Conservation (phyloP, 495 filamentous ascomycete species). For the Pseudoneurospora amorphoporcata region DNA sequence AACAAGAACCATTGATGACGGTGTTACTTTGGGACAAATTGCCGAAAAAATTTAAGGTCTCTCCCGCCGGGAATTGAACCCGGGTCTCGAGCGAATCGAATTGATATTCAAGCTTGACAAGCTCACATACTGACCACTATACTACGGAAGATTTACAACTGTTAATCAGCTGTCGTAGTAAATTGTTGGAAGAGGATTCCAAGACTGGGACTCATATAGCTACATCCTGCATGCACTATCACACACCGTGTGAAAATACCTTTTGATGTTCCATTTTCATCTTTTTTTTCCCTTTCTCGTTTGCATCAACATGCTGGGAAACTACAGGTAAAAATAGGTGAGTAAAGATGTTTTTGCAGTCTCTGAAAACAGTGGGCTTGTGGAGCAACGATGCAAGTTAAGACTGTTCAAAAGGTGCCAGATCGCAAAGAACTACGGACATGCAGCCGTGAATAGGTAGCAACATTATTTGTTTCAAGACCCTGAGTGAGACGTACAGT, state of each 20-base stretch:
- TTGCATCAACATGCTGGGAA: background rate
- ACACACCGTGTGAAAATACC: too few species aligned
- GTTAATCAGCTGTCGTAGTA: background rate
- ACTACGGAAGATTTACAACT: background rate
- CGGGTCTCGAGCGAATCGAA: background rate
- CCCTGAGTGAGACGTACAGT: too few species aligned
- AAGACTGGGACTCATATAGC: background rate
- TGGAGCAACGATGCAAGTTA: background rate
- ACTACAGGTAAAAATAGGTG: background rate
- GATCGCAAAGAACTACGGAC: too few species aligned
- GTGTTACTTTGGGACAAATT: too few species aligned
- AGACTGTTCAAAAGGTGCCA: too few species aligned
- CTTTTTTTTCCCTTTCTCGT: background rate
- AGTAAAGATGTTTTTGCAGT: too few species aligned
- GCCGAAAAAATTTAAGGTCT: background rate
- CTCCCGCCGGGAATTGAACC: background rate
- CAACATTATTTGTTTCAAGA: too few species aligned
- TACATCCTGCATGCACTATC: background rate
- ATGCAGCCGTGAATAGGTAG: too few species aligned
- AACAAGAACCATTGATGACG: too few species aligned
- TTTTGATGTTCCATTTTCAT: background rate
- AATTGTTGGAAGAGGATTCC: fast-evolving
- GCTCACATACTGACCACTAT: background rate
- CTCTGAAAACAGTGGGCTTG: background rate
- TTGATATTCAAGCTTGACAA: background rate